A percentile compares a stretch with the other conserved stretches of the same genome.
Conservation (phyloP, 2,329 filamentous ascomycete species). For the Chaetomiaceae sp. region DNA sequence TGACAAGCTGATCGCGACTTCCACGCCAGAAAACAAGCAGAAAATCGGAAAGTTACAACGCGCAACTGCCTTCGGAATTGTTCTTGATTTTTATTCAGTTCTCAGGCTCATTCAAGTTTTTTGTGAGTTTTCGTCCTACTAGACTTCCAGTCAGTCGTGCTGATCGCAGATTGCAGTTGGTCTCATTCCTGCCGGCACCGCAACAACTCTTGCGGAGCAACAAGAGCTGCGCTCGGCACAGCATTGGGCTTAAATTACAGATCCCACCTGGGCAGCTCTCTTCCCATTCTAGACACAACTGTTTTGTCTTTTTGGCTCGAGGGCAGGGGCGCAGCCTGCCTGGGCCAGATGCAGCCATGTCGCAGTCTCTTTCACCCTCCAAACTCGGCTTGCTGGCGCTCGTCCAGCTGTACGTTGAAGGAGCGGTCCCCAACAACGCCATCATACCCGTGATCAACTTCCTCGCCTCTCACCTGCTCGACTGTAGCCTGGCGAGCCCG, state of each 20-base stretch:
- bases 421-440: slow-evolving; percentile 41
- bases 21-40: not conserved
- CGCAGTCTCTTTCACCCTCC: slow-evolving; percentile 80
- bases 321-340: not conserved
- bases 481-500: slow-evolving; percentile 35
- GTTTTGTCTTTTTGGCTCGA: not conserved
- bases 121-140: too few relatives aligned
- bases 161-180: too few relatives aligned
- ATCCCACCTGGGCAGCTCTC: too few relatives aligned
- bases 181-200: too few relatives aligned
- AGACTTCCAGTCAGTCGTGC: too few relatives aligned
- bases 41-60: not conserved
- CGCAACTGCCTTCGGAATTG: not conserved
- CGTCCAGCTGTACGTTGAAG: slow-evolving; percentile 74
- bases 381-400: slow-evolving; percentile 80
- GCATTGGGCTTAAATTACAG: too few relatives aligned
- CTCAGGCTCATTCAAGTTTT: not conserved
- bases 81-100: not conserved
- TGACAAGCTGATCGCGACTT: slow-evolving; percentile 1
- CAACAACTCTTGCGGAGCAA: too few relatives aligned
- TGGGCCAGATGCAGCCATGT: slow-evolving; percentile 46
- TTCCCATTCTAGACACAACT: not conserved
- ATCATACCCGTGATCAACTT: slow-evolving; percentile 40
- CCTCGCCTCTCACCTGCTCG: slow-evolving; percentile 43
- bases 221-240: too few relatives aligned